These are phyloP conservation scores for Xanthoconium purpureum DNA, from an alignment of 768 basidiomycete species.

Conservation along the genomic window DNA sequence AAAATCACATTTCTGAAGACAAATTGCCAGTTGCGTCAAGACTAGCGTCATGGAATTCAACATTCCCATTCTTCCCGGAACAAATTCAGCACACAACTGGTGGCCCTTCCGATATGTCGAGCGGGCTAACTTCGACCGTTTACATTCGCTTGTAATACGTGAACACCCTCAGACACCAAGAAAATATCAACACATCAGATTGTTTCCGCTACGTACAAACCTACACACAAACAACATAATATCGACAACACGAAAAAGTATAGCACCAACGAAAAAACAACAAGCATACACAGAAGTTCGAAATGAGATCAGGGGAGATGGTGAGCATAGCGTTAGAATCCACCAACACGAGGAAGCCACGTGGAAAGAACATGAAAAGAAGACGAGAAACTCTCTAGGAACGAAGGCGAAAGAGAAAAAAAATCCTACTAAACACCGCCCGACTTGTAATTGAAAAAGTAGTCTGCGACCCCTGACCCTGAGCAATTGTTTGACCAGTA, in stretches of 20 bases:
- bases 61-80: too few relatives aligned
- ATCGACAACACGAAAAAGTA: constrained; percentile 3
- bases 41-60: too few relatives aligned
- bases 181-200: background rate
- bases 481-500: constrained; percentile 31
- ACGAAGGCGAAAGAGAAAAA: too few relatives aligned
- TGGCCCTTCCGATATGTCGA: too few relatives aligned
- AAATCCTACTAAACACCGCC: background rate
- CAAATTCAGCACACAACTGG: too few relatives aligned
- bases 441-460: constrained; percentile 18
- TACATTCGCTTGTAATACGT: too few relatives aligned
- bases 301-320: background rate
- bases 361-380: background rate
- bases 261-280: constrained; percentile 1
- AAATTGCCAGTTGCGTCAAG: too few relatives aligned
- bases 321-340: background rate
- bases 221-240: constrained; percentile 4
- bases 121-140: too few relatives aligned
- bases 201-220: background rate
- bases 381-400: background rate
- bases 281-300: background rate
- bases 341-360: background rate
- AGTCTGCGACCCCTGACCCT: constrained; percentile 17
- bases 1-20: too few relatives aligned
- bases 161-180: background rate